Evolutionary conservation across 2,329 filamentous ascomycete genomes (phyloP), one percentile per base, ranked within the genome.

Genomic region (Xylariales sp.): DNA sequence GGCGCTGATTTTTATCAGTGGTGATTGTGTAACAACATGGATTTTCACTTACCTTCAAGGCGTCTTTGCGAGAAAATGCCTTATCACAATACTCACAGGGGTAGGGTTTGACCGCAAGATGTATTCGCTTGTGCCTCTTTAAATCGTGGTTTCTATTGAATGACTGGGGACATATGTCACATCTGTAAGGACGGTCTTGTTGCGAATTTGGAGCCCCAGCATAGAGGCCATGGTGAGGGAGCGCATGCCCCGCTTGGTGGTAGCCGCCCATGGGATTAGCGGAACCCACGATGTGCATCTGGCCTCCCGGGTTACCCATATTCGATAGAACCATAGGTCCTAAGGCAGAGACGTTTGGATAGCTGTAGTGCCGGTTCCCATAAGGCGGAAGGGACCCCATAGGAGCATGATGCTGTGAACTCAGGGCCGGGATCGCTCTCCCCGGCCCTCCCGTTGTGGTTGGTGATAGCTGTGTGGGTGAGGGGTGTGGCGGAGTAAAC

Each of bases 91-190:
- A 91, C 6, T 84, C 88, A 79, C 96, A 99, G 0, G 94, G 94
- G 79, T 95, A 98, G 0, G 96, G 96, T 84, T 99, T 99, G 48
- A 98, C 93, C 0, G 94, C 93, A 65, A 98, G 81, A 80, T 99
- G 96, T 67, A 98, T 98, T 57, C 94, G 85, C 84, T 97, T 97
- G 80, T 99, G 96, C 59, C 96, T 88, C 82, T 99, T 99, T 74
- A 98, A 81, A 77, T 98, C 96, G 77, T 98, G 96, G 72, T 98
- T 98, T 4, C 96, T 87, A 79, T 97, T 98, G 83, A 99, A 99
- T 45, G 93, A 94, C 78, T 97, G 93, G 0, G 92, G 89, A 76
- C 96, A 99, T 77, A 92, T 87, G 74, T 98, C 94, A 78, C 96
- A 99, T 80, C 94, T 94, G 84, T 97, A 98, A 0, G 96, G 96